Evolutionary conservation across 2,329 filamentous ascomycete genomes (phyloP).

Genomic region (Penicillium expansum): DNA sequence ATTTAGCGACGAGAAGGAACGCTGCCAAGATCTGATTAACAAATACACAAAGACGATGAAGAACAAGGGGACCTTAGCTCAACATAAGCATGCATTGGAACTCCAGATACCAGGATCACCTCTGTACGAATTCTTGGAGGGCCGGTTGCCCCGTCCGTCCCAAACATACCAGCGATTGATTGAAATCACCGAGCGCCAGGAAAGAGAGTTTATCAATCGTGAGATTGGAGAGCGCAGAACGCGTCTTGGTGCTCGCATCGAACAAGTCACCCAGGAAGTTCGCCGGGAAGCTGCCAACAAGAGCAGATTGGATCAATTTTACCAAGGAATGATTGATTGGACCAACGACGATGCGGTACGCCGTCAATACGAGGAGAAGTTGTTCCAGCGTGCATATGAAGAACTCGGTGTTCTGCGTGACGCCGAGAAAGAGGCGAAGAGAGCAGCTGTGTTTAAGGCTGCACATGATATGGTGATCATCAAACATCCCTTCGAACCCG

Average conservation of each 20-base stretch:
- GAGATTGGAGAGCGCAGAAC: slow-evolving; percentile 87
- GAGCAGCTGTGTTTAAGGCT: slow-evolving; percentile 69
- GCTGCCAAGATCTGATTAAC: slow-evolving; percentile 65
- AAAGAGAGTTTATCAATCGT: slow-evolving; percentile 84
- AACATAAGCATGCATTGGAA: slow-evolving; percentile 73
- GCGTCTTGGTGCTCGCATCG: slow-evolving; percentile 77
- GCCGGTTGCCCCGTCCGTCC: slow-evolving; percentile 73
- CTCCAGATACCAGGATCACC: slow-evolving; percentile 76
- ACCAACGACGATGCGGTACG: slow-evolving; percentile 79
- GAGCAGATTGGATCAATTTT: slow-evolving; percentile 77
- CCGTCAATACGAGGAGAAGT: slow-evolving; percentile 83
- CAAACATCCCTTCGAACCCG: slow-evolving; percentile 81
- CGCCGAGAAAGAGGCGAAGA: slow-evolving; percentile 67
- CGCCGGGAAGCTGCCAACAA: slow-evolving; percentile 76
- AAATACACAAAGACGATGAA: slow-evolving; percentile 75
- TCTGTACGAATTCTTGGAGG: slow-evolving; percentile 79
- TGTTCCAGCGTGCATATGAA: slow-evolving; percentile 78
- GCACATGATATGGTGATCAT: slow-evolving; percentile 95
- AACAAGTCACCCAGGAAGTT: slow-evolving; percentile 80
- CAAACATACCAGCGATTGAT: slow-evolving; percentile 79
- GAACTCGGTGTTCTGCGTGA: slow-evolving; percentile 66
- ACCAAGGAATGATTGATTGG: slow-evolving; percentile 86
- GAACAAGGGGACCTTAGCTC: slow-evolving; percentile 65
- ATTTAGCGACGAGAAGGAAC: slow-evolving; percentile 55
- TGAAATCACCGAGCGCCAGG: slow-evolving; percentile 78